Evolutionary conservation across 306 rosid species (phyloP).

Genomic region (Datisca glomerata): DNA sequence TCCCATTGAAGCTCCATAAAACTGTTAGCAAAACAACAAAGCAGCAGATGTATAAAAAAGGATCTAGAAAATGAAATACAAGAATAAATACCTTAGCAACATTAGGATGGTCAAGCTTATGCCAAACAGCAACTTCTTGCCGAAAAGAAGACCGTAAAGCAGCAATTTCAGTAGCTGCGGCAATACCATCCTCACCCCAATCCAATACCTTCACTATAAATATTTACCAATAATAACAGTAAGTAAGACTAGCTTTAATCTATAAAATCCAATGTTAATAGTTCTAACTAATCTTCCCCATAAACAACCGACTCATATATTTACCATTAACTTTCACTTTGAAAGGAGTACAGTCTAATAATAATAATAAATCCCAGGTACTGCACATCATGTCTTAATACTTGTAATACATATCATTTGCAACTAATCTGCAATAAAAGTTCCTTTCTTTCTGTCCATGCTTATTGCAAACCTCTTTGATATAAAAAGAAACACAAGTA

Average conservation of each 20-base stretch:
- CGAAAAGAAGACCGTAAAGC: constrained; percentile 32
- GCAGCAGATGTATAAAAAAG: neutral
- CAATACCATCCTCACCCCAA: constrained; percentile 35
- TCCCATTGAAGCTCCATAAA: constrained; percentile 90
- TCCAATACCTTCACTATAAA: constrained; percentile 41
- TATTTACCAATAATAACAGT: constrained; percentile 11
- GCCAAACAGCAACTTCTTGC: constrained; percentile 59
- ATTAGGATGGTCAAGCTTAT: constrained; percentile 52
- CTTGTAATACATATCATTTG: neutral
- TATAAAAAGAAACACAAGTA: too few relatives aligned
- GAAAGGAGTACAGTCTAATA: too few relatives aligned
- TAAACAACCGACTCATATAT: too few relatives aligned
- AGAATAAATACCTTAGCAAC: constrained; percentile 34
- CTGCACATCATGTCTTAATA: neutral
- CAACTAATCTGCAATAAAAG: neutral
- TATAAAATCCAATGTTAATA: neutral
- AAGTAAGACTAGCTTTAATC: neutral
- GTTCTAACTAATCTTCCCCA: neutral
- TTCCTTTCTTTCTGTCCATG: too few relatives aligned
- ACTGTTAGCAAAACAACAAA: constrained; percentile 26
- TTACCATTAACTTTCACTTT: neutral
- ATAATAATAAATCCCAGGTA: too few relatives aligned
- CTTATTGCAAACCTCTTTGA: too few relatives aligned
- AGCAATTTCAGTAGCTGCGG: constrained; percentile 34
- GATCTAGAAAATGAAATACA: neutral